Percentiles rank a stretch among this genome's conserved stretches.
Evolutionary conservation across 306 rosid species (phyloP).

Genomic region (Quercus cerris): DNA sequence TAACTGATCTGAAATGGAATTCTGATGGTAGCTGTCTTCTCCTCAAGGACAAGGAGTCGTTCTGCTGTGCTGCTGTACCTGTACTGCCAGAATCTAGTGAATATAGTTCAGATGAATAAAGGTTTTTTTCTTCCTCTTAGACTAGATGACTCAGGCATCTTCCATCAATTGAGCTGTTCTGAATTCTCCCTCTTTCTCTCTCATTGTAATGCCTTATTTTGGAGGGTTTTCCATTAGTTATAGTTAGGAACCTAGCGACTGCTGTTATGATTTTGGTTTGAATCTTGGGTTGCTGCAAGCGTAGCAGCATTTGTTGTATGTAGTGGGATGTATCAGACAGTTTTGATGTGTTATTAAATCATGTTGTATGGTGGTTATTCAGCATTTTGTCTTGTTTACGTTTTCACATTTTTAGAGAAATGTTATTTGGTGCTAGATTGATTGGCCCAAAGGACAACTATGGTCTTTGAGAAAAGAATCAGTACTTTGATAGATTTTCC

Average conservation of each 20-base stretch:
- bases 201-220: background rate
- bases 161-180: background rate
- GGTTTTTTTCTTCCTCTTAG: background rate
- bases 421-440: too few relatives aligned
- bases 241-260: background rate
- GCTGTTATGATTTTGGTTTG: background rate
- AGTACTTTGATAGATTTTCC: too few relatives aligned
- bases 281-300: background rate
- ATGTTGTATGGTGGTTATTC: background rate
- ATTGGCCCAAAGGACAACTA: too few relatives aligned
- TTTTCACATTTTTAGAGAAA: too few relatives aligned
- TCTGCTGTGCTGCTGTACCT: slow-evolving; percentile 83
- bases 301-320: background rate
- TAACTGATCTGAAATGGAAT: slow-evolving; percentile 88
- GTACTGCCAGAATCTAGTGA: slow-evolving; percentile 73
- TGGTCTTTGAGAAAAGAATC: too few relatives aligned
- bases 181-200: background rate
- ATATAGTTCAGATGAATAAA: slow-evolving; percentile 78
- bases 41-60: slow-evolving; percentile 88
- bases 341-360: background rate
- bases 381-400: background rate
- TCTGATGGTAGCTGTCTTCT: slow-evolving; percentile 90
- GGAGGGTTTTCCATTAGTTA: background rate
- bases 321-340: background rate
- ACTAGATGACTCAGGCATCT: background rate